Conservation (phyloP, 129 eudicot genomes). For the Artemisia tridentata region DNA sequence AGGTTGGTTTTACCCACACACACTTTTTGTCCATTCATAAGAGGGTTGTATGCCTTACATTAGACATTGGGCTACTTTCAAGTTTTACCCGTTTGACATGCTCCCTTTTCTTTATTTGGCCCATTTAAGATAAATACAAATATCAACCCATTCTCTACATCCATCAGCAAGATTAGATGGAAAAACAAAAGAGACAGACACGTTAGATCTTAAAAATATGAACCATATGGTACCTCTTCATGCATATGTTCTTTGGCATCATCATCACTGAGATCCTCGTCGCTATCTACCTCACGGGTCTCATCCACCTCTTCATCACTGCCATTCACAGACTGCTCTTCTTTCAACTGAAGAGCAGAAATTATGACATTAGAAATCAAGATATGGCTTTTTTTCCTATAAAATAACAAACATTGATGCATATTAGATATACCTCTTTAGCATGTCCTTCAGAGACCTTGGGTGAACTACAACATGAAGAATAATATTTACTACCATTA, state of each 20-base stretch:
- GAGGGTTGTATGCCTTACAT: too few relatives aligned
- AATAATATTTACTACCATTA: constrained; percentile 55
- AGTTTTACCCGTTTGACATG: too few relatives aligned
- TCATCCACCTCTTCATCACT: constrained; percentile 66
- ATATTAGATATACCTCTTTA: constrained; percentile 52
- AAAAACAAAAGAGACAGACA: neutral
- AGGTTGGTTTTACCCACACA: too few relatives aligned
- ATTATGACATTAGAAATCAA: neutral
- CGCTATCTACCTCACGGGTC: constrained; percentile 51
- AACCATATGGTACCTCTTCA: constrained; percentile 53
- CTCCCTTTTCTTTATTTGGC: too few relatives aligned
- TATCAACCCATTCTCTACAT: too few relatives aligned
- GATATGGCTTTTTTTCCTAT: constrained; percentile 38
- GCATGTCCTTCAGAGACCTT: constrained; percentile 67
- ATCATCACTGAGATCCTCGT: constrained; percentile 69
- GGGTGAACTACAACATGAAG: constrained; percentile 86
- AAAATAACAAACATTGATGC: constrained; percentile 6
- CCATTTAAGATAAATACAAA: too few relatives aligned
- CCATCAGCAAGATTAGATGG: too few relatives aligned
- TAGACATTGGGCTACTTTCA: too few relatives aligned
- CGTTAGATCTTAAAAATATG: neutral
- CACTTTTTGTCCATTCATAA: too few relatives aligned
- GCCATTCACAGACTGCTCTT: constrained; percentile 57
- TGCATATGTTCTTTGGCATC: constrained; percentile 39
- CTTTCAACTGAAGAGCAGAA: constrained; percentile 45